These are phyloP conservation scores for Boletus bicolor DNA, from an alignment of 768 basidiomycete species.

Conservation along the genomic window DNA sequence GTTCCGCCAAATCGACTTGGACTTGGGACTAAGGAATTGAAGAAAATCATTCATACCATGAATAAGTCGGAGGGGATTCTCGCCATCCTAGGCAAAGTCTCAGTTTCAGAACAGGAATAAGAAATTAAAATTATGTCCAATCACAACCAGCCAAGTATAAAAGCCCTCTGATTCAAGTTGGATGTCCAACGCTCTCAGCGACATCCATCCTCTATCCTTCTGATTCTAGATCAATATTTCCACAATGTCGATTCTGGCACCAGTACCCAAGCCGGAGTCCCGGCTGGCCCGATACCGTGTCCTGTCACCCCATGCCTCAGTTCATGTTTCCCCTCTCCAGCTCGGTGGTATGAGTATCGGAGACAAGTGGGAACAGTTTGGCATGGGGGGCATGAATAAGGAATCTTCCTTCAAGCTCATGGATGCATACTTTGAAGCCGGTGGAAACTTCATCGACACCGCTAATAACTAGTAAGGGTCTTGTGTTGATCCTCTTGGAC, in stretches of 20 bases:
- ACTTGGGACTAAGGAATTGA: too few species aligned
- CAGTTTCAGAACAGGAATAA: too few species aligned
- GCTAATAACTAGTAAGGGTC: not conserved
- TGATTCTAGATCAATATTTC: not conserved
- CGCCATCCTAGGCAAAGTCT: too few species aligned
- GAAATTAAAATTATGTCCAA: too few species aligned
- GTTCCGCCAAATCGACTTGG: too few species aligned
- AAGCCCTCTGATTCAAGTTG: not conserved
- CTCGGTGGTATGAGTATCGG: not conserved
- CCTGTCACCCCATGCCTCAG: not conserved
- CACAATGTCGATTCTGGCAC: not conserved
- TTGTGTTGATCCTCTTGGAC: not conserved
- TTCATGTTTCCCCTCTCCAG: not conserved
- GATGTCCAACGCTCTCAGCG: not conserved
- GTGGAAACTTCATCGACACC: not conserved
- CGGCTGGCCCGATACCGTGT: constrained; percentile 32
- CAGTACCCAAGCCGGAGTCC: constrained; percentile 25
- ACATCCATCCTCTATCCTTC: not conserved
- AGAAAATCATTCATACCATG: too few species aligned
- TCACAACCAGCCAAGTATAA: not conserved
- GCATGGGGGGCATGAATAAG: not conserved
- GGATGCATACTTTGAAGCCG: not conserved
- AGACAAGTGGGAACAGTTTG: not conserved
- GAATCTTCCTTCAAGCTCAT: not conserved
- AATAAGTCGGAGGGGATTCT: too few species aligned